Conservation (phyloP, 2,329 filamentous ascomycete genomes). For the Botrytis medusae region DNA sequence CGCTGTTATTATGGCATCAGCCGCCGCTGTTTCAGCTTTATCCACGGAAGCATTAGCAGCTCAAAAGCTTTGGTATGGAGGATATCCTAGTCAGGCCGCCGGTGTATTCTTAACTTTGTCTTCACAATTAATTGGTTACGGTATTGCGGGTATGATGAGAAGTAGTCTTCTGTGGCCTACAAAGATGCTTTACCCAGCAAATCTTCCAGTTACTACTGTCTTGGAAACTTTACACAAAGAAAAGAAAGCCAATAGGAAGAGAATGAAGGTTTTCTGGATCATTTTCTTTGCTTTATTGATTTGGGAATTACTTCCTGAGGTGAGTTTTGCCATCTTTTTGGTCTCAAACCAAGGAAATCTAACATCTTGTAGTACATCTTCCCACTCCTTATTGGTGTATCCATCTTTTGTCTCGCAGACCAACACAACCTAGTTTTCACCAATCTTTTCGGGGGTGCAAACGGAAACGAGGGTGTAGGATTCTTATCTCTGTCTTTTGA, state of each 20-base stretch:
- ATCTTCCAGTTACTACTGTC: constrained; percentile 48
- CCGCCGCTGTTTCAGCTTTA: constrained; percentile 45
- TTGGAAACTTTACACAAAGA: constrained; percentile 44
- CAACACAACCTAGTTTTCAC: constrained; percentile 47
- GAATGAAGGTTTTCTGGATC: constrained; percentile 38
- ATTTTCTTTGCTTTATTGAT: constrained; percentile 30
- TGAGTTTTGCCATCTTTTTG: neutral
- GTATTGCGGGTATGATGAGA: constrained; percentile 58
- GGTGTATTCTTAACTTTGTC: constrained; percentile 56
- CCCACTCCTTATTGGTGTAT: constrained; percentile 51
- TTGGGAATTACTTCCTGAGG: constrained; percentile 26
- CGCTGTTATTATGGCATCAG: constrained; percentile 56
- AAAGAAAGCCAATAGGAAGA: constrained; percentile 43
- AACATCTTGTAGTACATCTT: constrained; percentile 22
- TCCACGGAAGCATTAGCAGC: constrained; percentile 72
- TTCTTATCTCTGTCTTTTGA: constrained; percentile 43
- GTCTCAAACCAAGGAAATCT: neutral
- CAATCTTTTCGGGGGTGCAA: constrained; percentile 51
- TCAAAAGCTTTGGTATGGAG: constrained; percentile 54
- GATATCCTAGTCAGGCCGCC: constrained; percentile 45
- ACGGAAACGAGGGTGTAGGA: constrained; percentile 46
- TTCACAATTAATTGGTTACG: constrained; percentile 63
- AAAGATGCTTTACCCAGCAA: constrained; percentile 64
- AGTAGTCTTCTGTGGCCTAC: constrained; percentile 60
- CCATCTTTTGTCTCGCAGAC: constrained; percentile 49